Base-by-base conservation (phyloP, 768 basidiomycete genomes). In the Lactarius akahatsu region DNA sequence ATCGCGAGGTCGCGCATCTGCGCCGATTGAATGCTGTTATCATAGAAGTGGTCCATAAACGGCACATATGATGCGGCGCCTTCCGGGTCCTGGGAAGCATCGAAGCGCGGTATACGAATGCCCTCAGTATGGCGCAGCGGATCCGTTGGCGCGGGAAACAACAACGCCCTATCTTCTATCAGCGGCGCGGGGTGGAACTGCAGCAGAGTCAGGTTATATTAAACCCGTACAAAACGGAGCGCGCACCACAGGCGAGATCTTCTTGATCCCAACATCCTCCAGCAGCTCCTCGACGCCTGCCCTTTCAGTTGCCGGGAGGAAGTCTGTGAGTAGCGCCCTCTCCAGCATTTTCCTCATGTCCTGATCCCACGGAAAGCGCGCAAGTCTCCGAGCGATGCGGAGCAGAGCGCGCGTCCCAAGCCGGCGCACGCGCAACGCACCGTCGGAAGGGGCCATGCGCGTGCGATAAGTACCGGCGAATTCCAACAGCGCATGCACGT, bases 21-120 rank as follows among this genome's bases (percentile, higher is more conserved):
- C 11, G 84, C 85, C 4, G 85, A 86, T 73, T 89, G 87, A 62
- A 88, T 71, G 66, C 85, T 86, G 69, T 89, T 89, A 68, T 89
- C 84, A 70, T 88, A 87, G 74, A 87, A 89, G 68, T 86, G 82
- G 62, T 86, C 85, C 86, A 88, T 87, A 68, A 86, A 80, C 18
- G 87, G 87, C 1, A 89, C 80, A 74, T 84, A 82, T 2, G 85
- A 85, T 1, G 80, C 80, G 13, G 77, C 80, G 16, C 87, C 87
- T 43, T 82, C 82, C 4, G 78, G 77, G 69, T 89, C 87, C 66
- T 82, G 76, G 2, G 75, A 66, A 20, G 78, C 64, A 56, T 85
- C 77, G 72, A 88, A 88, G 5, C 78, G 71, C 2, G 84, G 83
- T 34, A 89, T 81, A 2, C 63, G 65, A 1, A 80, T 80, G 7